phyloP scores from a whole-genome alignment of 768 basidiomycete species.

The Tricholoma flavovirens region DNA sequence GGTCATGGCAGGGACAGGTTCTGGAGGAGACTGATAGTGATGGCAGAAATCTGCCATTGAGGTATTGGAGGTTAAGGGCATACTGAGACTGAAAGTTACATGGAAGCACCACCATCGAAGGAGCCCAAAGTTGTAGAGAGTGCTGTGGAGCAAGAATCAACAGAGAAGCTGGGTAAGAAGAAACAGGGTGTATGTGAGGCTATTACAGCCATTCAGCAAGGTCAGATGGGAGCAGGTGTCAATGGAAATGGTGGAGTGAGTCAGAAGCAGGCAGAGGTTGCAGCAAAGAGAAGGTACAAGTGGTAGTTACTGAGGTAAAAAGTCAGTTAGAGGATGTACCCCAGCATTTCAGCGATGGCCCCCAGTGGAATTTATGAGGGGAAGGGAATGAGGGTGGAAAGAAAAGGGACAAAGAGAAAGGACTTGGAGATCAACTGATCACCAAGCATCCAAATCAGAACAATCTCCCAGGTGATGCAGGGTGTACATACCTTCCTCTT shows the following conservation, averaged over 20 bases:
- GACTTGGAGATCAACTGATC: too few species aligned
- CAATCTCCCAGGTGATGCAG: not conserved
- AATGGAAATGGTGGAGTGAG: too few species aligned
- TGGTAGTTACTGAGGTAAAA: too few species aligned
- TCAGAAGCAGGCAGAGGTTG: not conserved
- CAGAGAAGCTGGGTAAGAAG: not conserved
- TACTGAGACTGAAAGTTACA: not conserved
- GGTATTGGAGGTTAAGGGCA: not conserved
- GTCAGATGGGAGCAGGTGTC: not conserved
- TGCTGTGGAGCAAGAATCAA: not conserved
- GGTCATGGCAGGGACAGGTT: not conserved
- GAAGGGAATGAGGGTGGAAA: too few species aligned
- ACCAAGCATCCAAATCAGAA: not conserved
- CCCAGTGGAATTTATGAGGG: too few species aligned
- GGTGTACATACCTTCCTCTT: not conserved
- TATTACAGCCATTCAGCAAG: not conserved
- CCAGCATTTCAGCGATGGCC: too few species aligned
- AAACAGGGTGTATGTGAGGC: not conserved
- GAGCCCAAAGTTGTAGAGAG: not conserved
- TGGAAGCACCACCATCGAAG: not conserved
- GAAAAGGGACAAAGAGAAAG: too few species aligned
- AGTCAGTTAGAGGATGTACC: too few species aligned
- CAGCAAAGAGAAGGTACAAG: too few species aligned
- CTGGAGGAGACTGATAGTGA: not conserved
- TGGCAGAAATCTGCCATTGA: not conserved